Evolutionary conservation across 805 yeast genomes (phyloP).

Genomic region (Tetrapisispora fleetii): DNA sequence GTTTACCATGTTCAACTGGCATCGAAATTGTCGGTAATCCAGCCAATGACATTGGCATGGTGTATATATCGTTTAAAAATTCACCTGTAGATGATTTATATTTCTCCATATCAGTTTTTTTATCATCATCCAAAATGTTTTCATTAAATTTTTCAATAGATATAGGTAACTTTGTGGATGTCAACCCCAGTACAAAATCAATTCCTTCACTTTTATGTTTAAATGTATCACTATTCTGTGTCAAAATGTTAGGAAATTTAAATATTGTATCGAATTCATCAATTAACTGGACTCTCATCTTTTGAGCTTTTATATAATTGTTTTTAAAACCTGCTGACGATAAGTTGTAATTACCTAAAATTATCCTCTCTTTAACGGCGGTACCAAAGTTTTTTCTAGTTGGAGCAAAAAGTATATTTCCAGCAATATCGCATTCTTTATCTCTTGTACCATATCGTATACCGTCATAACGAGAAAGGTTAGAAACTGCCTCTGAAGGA

Average conservation of each 20-base stretch:
- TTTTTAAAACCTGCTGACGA: constrained; percentile 61
- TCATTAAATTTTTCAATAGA: constrained; percentile 30
- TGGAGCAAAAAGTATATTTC: constrained; percentile 38
- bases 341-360: constrained; percentile 78
- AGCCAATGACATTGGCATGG: constrained; percentile 85
- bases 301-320: constrained; percentile 69
- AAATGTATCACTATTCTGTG: constrained; percentile 8
- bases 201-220: constrained; percentile 29
- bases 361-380: constrained; percentile 75
- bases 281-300: constrained; percentile 49
- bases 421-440: constrained; percentile 23
- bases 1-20: constrained; percentile 40
- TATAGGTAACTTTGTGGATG: constrained; percentile 51
- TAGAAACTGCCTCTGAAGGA: constrained; percentile 91
- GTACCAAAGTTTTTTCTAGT: constrained; percentile 63
- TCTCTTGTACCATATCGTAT: constrained; percentile 65
- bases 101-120: constrained; percentile 6
- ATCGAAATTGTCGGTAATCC: constrained; percentile 80
- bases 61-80: constrained; percentile 72
- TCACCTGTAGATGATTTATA: constrained; percentile 40
- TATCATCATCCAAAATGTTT: not conserved
- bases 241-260: constrained; percentile 37
- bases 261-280: constrained; percentile 61
- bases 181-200: constrained; percentile 70
- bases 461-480: constrained; percentile 85